Base-by-base conservation (phyloP, 2,329 filamentous ascomycete genomes). In the Talaromyces sp. region DNA sequence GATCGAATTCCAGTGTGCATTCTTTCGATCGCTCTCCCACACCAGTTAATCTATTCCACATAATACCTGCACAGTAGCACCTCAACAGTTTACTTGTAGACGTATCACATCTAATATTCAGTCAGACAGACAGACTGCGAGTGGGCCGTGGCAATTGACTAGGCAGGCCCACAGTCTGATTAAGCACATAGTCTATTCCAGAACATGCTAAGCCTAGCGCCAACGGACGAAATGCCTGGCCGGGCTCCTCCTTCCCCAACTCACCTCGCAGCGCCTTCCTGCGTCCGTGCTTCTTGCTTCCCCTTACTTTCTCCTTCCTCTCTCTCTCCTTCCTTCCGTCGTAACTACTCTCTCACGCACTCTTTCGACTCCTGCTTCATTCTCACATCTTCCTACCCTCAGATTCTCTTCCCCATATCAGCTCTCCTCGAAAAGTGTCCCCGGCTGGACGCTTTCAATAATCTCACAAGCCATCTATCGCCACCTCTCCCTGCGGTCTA, bases 291-390 rank as follows among this genome's bases (percentile, higher is more conserved):
- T 57, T 54, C 57, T 33, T 52, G 33, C 65, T 62, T 67, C 60
- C 65, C 62, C 64, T 61, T 66, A 54, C 66, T 61, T 62, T 64
- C 63, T 65, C 59, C 43, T 60, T 62, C 24, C 47, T 16, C 57
- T 31, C 37, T 64, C 61, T 57, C 65, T 57, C 50, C 58, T 2
- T 50, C 45, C 45, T 50, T 45, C 54, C 43, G 10, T 60, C 24
- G 39, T 19, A 24, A 41, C 59, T 43, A 37, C 37, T 35, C 35
- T 41, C 54, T 61, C 47, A 19, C 52, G 31, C 35, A 24, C n/a
- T 54, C 52, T 7, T 37, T 39, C 37, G 41, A 11, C 22, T 11
- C 37, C 50, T 27, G 48, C 60, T 45, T 33, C 43, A 45, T 35
- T 24, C 5, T 4, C 41, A n/a, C 6, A 11, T 45, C 35, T 33